Evolutionary conservation across 805 yeast genomes (phyloP).

Genomic region (Groenewaldozyma salmanticensis): DNA sequence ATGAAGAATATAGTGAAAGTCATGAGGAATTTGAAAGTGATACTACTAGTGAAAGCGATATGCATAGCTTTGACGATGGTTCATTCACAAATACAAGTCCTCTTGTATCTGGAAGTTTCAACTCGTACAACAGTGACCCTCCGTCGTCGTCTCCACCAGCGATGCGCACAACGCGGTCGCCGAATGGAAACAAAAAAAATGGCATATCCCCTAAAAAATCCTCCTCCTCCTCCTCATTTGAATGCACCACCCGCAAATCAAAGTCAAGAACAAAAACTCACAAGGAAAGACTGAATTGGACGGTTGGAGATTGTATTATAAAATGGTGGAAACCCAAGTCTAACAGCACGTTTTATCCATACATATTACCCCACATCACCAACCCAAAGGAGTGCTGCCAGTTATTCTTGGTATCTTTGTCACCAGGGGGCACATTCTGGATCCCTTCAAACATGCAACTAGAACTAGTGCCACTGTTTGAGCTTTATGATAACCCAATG

Average conservation of each 20-base stretch:
- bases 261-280: no score
- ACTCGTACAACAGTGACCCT: neutral
- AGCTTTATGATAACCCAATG: constrained; percentile 23
- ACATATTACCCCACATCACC: constrained; percentile 27
- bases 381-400: constrained; percentile 28
- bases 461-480: constrained; percentile 26
- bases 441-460: constrained; percentile 25
- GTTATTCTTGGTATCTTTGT: constrained; percentile 23
- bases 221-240: neutral
- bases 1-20: no score
- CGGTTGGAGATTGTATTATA: constrained; percentile 25
- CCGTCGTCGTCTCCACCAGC: no score
- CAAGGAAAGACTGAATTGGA: constrained; percentile 17
- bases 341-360: constrained; percentile 25
- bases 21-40: no score
- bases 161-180: no score
- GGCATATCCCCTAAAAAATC: neutral
- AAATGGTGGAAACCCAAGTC: constrained; percentile 30
- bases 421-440: constrained; percentile 10
- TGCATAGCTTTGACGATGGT: neutral
- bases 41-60: neutral
- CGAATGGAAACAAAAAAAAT: neutral
- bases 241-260: neutral
- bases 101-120: neutral
- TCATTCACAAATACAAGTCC: neutral